Evolutionary conservation across 139 green algal species (phyloP).

Genomic region (Closterium sp.): DNA sequence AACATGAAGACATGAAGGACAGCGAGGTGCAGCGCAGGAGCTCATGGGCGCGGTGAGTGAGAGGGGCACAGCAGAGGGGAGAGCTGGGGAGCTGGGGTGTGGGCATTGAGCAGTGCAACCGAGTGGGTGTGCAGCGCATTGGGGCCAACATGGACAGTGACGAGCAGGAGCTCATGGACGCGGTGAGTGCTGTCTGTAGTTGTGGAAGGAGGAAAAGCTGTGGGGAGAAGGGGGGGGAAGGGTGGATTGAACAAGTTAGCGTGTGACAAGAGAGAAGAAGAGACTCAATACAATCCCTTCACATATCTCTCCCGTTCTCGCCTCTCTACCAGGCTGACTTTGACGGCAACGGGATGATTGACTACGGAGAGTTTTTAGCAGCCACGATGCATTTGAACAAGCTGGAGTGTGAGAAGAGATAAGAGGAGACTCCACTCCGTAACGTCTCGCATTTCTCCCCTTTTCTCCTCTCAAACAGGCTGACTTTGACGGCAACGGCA

Average conservation of each 20-base stretch:
- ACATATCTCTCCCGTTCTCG: too few species aligned
- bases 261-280: not conserved
- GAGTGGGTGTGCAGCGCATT: conserved; percentile 53
- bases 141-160: conserved; percentile 3
- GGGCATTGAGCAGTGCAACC: too few species aligned
- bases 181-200: too few species aligned
- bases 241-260: conserved; percentile 39
- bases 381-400: conserved; percentile 58
- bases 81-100: conserved; percentile 56
- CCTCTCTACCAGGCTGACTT: conserved; percentile 28
- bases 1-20: too few species aligned
- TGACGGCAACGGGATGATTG: conserved; percentile 66
- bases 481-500: conserved; percentile 55
- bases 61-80: conserved; percentile 55
- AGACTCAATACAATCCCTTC: not conserved
- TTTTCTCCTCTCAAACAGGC: not conserved
- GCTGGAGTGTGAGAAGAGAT: conserved; percentile 39
- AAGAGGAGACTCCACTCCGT: not conserved
- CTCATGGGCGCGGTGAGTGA: too few species aligned
- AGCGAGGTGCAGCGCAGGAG: too few species aligned
- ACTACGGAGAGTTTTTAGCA: conserved; percentile 81
- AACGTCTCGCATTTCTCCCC: not conserved
- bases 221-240: too few species aligned
- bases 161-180: too few species aligned
- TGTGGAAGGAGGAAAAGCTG: too few species aligned